Percentiles rank a stretch among this genome's conserved stretches.
Conservation (phyloP, 2,329 filamentous ascomycete species). For the Biscogniauxia sp. region DNA sequence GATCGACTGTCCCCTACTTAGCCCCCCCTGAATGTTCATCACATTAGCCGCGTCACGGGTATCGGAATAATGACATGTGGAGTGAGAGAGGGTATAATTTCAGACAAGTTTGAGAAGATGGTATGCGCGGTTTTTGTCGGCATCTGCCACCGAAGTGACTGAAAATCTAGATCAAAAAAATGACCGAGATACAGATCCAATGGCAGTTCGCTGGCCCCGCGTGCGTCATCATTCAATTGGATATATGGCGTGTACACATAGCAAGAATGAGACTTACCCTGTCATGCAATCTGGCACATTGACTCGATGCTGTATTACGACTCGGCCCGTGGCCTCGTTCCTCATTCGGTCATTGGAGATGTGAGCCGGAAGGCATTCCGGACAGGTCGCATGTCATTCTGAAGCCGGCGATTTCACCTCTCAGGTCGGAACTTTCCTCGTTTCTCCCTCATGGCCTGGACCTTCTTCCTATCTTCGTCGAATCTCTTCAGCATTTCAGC, state of each 20-base stretch:
- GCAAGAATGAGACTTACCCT: constrained; percentile 12
- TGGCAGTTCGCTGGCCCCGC: constrained; percentile 50
- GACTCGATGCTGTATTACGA: background rate
- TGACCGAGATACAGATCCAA: constrained; percentile 23
- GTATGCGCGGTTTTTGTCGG: constrained; percentile 61
- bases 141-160: constrained; percentile 36
- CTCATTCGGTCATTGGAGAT: background rate
- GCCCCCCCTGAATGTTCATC: background rate
- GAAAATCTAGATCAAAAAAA: background rate
- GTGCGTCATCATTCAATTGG: constrained; percentile 45
- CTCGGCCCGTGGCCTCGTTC: background rate
- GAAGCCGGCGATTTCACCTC: constrained; percentile 30
- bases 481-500: constrained; percentile 67
- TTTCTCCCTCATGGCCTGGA: constrained; percentile 68
- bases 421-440: constrained; percentile 60
- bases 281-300: background rate
- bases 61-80: background rate
- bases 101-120: constrained; percentile 67
- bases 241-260: constrained; percentile 7
- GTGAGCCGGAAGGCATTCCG: background rate
- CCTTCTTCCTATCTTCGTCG: constrained; percentile 71
- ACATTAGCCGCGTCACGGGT: constrained; percentile 1
- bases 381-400: background rate
- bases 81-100: constrained; percentile 27
- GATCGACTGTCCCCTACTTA: background rate